Evolutionary conservation across 2,329 filamentous ascomycete species (phyloP).

Genomic region (Colletotrichum melonis): DNA sequence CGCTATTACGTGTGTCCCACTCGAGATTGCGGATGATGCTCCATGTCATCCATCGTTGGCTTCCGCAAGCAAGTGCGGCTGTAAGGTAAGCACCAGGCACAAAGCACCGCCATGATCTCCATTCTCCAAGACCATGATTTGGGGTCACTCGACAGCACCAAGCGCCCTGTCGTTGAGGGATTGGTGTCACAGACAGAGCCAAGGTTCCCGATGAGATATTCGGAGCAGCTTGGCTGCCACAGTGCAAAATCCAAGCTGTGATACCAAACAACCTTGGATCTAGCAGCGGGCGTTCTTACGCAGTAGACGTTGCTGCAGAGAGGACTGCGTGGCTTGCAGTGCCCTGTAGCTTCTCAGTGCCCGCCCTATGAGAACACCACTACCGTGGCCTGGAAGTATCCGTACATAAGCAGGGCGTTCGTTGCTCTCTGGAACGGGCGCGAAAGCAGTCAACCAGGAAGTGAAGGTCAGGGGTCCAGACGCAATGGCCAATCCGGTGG

Average conservation of each 20-base stretch:
- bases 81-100: background rate
- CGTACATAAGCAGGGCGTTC: no score
- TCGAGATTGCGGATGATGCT: background rate
- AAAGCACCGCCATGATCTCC: background rate
- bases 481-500: conserved; percentile 7
- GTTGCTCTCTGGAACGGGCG: background rate
- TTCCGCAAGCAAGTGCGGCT: background rate
- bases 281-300: no score
- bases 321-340: background rate
- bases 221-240: background rate
- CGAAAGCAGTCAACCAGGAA: background rate
- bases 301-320: no score
- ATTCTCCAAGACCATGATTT: background rate
- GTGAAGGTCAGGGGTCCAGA: background rate
- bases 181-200: background rate
- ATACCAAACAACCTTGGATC: background rate
- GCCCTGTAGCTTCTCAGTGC: no score
- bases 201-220: no score
- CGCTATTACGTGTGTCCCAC: background rate
- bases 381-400: background rate
- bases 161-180: background rate
- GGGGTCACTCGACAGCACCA: background rate
- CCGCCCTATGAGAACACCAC: background rate
- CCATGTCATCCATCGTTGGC: background rate
- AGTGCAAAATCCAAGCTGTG: background rate